Conservation (phyloP, 2,329 filamentous ascomycete genomes). For the Calonectria fujianensis region DNA sequence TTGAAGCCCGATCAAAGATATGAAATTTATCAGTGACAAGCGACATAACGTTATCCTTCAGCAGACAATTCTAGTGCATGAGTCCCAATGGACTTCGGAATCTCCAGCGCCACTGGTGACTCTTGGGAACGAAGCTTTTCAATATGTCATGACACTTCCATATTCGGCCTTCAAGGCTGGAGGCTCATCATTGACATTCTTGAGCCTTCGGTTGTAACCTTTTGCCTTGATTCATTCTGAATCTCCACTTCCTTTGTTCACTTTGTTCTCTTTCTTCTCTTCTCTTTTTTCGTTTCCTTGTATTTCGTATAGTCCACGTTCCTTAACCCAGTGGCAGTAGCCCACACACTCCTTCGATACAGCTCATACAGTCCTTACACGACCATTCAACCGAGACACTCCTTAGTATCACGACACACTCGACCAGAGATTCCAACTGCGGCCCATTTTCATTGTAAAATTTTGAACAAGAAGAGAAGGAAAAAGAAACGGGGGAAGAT, state of each 20-base stretch:
- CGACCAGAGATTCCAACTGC: slow-evolving; percentile 19
- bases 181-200: not conserved
- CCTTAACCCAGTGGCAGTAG: slow-evolving; percentile 2
- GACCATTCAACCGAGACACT: not conserved
- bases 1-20: no score
- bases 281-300: not conserved
- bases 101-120: slow-evolving; percentile 6
- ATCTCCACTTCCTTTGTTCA: not conserved
- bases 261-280: not conserved
- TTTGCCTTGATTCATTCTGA: not conserved
- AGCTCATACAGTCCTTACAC: slow-evolving; percentile 17
- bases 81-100: not conserved
- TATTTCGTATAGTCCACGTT: not conserved
- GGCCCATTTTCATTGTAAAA: not conserved
- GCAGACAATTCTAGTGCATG: not conserved
- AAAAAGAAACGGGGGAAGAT: not conserved
- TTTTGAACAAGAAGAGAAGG: not conserved
- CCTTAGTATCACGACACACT: not conserved
- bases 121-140: slow-evolving; percentile 8
- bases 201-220: not conserved
- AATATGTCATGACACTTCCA: slow-evolving; percentile 20
- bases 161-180: slow-evolving; percentile 4
- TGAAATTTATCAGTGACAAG: not conserved
- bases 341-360: slow-evolving; percentile 18
- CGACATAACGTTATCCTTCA: not conserved